Base-by-base conservation (phyloP, 2,329 filamentous ascomycete genomes). In the Colletotrichum horii region DNA sequence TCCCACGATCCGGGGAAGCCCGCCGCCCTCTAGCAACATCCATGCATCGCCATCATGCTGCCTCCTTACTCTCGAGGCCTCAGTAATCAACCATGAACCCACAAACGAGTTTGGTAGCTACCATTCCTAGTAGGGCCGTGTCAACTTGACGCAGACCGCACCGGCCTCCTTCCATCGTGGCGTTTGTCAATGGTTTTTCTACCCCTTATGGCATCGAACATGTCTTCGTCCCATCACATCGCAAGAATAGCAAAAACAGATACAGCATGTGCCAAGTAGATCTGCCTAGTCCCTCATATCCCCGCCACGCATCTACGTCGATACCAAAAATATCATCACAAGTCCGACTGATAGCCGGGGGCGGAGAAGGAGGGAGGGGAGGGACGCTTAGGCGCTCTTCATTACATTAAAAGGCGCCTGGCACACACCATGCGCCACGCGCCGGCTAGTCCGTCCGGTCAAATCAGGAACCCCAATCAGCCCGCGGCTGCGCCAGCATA, bases 21-120 rank as follows among this genome's bases (percentile, higher is more conserved):
- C 43, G 43, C 43, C 26, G 32, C 8, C 8, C 6, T 28, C 64
- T 36, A 34, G 73, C 73, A 75, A 69, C 48, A 75, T 58, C 73
- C 73, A 73, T 75, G 73, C 70, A 43, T 36, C 12, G 8, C n/a
- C 64, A 34, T 68, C 73, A 67, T 61, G 32, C 38, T 66, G 7
- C 22, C n/a, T 34, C 28, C 36, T 48, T 15, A 38, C 60, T 66
- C 28, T 22, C 48, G 62, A 16, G 55, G n/a, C 36, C 22, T 22
- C 52, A 61, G 19, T 55, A 32, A 32, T 67, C 43, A 48, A n/a
- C 32, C 32, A 56, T 56, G 48, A 48, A 32, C 67, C 58, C 56
- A 62, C 28, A 52, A 52, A 52, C 11, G 16, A 22, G 19, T 56
- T 30, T 11, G 19, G 14, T 34, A n/a, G 19, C 48, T 38, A 28